These are phyloP conservation scores for Diaporthe citrichinensis DNA, from an alignment of 2,329 filamentous ascomycete species.

Conservation along the genomic window DNA sequence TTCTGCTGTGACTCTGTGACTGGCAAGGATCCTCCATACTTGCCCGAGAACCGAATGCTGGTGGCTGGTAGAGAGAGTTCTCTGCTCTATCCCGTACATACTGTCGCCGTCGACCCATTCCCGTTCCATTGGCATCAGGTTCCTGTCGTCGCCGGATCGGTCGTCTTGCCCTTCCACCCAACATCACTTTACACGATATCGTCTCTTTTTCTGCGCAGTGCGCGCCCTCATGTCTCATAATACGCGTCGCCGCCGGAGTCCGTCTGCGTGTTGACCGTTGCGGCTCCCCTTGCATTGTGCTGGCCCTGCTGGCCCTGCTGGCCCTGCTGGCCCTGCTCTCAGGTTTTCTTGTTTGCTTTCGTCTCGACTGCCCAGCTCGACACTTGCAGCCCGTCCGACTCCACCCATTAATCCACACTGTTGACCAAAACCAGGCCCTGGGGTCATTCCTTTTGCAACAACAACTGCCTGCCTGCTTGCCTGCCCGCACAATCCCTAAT, in stretches of 20 bases:
- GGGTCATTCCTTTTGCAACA: conserved; percentile 24
- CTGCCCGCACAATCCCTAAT: not conserved
- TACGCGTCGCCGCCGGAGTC: conserved; percentile 14
- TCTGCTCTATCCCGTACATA: not conserved
- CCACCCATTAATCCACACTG: conserved; percentile 36
- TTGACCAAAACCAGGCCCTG: conserved; percentile 37
- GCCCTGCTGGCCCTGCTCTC: conserved; percentile 6
- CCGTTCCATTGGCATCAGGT: conserved; percentile 23
- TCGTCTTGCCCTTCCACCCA: conserved; percentile 5
- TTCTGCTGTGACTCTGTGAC: conserved; percentile 21
- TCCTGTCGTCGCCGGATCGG: conserved; percentile 23
- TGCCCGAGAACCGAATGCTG: conserved; percentile 26
- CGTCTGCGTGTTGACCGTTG: conserved; percentile 34
- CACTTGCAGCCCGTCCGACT: conserved; percentile 26
- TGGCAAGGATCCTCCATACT: conserved; percentile 22
- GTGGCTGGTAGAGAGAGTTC: conserved; percentile 25
- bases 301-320: conserved; percentile 2
- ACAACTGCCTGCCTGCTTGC: conserved; percentile 3
- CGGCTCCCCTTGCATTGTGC: conserved; percentile 22
- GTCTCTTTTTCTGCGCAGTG: conserved; percentile 33
- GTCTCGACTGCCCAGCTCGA: conserved; percentile 33
- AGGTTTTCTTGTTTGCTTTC: conserved; percentile 34
- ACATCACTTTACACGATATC: conserved; percentile 19
- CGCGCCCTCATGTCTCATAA: conserved; percentile 35
- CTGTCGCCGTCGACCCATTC: conserved; percentile 14